Conservation (phyloP, 1,284 basidiomycete genomes). For the Chiua sp. region DNA sequence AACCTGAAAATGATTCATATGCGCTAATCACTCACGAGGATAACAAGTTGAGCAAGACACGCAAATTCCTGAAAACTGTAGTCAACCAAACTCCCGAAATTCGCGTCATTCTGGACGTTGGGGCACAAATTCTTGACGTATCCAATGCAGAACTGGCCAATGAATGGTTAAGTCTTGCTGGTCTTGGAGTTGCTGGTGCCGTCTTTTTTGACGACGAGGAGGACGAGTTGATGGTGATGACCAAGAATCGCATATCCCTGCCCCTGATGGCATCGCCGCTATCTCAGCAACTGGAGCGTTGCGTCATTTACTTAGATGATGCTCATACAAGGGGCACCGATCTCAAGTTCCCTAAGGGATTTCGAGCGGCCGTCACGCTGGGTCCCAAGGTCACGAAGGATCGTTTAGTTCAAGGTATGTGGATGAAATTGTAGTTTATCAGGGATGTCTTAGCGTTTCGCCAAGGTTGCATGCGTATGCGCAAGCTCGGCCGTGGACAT, state of each 20-base stretch:
- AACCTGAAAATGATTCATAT: slow-evolving; percentile 48
- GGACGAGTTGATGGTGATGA: not conserved
- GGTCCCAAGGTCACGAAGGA: slow-evolving; percentile 59
- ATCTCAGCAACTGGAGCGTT: not conserved
- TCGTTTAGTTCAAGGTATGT: slow-evolving; percentile 53
- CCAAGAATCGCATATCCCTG: not conserved
- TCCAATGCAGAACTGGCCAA: slow-evolving; percentile 44
- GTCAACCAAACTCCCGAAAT: not conserved
- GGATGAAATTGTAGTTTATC: not conserved
- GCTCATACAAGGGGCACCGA: slow-evolving; percentile 62
- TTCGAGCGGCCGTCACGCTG: slow-evolving; percentile 54
- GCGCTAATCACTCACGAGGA: slow-evolving; percentile 7
- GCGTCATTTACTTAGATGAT: slow-evolving; percentile 46
- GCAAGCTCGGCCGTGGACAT: slow-evolving; percentile 51
- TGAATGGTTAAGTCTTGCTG: slow-evolving; percentile 30
- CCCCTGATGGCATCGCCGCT: not conserved
- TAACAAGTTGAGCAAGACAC: not conserved
- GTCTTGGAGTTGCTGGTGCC: not conserved
- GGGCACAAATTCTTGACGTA: slow-evolving; percentile 58
- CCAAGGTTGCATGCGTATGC: slow-evolving; percentile 52
- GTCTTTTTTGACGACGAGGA: not conserved
- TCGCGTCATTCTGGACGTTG: slow-evolving; percentile 39
- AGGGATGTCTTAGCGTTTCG: not conserved
- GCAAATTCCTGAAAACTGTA: not conserved
- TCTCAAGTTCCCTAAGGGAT: slow-evolving; percentile 48